Percentiles rank a stretch among this genome's conserved stretches.
These are phyloP conservation scores for Saccharomyces jurei DNA, from an alignment of 805 yeast genomes.

Conservation along the genomic window DNA sequence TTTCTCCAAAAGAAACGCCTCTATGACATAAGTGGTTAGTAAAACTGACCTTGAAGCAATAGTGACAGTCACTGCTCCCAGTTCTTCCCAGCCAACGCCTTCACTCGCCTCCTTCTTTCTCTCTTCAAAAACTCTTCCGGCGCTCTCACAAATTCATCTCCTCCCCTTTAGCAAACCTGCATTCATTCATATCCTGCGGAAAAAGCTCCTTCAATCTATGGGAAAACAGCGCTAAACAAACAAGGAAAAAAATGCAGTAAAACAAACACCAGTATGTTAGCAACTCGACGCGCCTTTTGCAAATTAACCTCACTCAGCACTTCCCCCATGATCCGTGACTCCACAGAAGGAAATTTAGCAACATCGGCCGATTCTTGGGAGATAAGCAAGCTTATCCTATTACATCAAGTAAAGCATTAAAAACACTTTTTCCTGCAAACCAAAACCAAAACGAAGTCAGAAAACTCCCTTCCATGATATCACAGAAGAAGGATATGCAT, in stretches of 20 bases:
- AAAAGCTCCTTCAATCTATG: neutral
- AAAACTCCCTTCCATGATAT: neutral
- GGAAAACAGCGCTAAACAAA: neutral
- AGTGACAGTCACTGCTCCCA: neutral
- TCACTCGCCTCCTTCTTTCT: neutral
- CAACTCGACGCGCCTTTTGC: neutral
- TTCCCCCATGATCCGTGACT: neutral
- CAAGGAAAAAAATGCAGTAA: neutral
- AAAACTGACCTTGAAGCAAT: neutral
- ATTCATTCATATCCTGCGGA: neutral
- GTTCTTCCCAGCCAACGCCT: neutral
- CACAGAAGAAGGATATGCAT: neutral
- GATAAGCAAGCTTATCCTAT: slow-evolving; percentile 29
- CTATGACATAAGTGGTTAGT: neutral
- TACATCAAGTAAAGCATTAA: slow-evolving; percentile 5
- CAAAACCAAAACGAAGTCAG: neutral
- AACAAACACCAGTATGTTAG: neutral
- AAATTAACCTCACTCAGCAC: neutral
- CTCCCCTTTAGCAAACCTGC: neutral
- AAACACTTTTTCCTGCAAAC: slow-evolving; percentile 1
- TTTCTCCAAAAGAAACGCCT: neutral
- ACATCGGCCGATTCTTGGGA: slow-evolving; percentile 13
- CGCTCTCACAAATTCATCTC: neutral
- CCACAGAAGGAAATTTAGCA: neutral
- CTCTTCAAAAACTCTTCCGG: neutral